Evolutionary conservation across 2,329 filamentous ascomycete species (phyloP).

Genomic region (Penicillium fuscoglaucum): DNA sequence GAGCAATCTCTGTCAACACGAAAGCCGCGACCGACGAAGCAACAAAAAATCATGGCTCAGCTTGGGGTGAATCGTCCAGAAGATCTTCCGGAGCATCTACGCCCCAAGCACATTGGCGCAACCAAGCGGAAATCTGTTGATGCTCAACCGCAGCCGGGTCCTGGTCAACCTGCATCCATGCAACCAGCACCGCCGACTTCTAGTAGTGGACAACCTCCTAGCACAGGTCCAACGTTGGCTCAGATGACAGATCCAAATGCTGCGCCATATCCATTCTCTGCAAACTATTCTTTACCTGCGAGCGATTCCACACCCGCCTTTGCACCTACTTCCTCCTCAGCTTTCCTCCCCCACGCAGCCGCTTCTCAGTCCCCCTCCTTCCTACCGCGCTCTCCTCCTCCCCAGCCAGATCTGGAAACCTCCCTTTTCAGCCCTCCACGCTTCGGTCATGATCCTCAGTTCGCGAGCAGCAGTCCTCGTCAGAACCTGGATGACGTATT

Average conservation of each 20-base stretch:
- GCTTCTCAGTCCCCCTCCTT: constrained; percentile 41
- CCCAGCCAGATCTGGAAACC: constrained; percentile 38
- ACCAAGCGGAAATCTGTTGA: constrained; percentile 69
- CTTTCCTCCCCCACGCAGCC: constrained; percentile 40
- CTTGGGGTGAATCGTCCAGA: constrained; percentile 88
- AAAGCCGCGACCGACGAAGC: constrained; percentile 93
- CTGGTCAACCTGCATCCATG: constrained; percentile 28
- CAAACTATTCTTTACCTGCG: constrained; percentile 40
- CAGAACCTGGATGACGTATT: constrained; percentile 48
- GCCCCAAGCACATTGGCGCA: constrained; percentile 71
- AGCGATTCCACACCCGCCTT: constrained; percentile 42
- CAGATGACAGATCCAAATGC: constrained; percentile 33
- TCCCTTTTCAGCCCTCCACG: constrained; percentile 46
- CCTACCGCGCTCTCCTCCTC: constrained; percentile 42
- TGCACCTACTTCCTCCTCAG: constrained; percentile 35
- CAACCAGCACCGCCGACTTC: constrained; percentile 36
- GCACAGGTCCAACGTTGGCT: constrained; percentile 36
- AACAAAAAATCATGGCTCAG: constrained; percentile 89
- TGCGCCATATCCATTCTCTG: constrained; percentile 41
- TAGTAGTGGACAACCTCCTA: constrained; percentile 31
- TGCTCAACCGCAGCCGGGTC: constrained; percentile 23
- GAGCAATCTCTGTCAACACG: constrained; percentile 87
- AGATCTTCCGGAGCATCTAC: constrained; percentile 78
- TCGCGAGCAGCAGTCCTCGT: constrained; percentile 41
- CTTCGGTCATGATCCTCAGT: constrained; percentile 37